These are phyloP conservation scores for Geosmithia morbida DNA, from an alignment of 2,329 filamentous ascomycete species.

Conservation along the genomic window DNA sequence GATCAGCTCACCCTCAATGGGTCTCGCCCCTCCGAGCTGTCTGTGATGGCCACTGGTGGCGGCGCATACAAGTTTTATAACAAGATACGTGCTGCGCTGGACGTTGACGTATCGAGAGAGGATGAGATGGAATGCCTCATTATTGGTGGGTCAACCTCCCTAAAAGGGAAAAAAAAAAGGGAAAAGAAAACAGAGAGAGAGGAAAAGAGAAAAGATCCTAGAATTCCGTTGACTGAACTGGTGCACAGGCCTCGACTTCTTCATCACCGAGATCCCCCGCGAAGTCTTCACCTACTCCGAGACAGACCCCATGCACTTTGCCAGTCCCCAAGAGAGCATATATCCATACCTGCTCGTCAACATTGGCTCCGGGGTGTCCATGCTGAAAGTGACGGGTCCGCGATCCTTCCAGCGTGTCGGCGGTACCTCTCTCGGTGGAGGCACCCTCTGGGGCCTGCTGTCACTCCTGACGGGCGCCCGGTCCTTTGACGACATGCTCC, in stretches of 20 bases:
- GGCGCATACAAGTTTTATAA: constrained; percentile 97
- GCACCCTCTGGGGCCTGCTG: constrained; percentile 93
- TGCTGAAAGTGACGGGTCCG: constrained; percentile 91
- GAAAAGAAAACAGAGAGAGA: no score
- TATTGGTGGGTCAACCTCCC: constrained; percentile 53
- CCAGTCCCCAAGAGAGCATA: constrained; percentile 60
- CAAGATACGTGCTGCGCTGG: constrained; percentile 67
- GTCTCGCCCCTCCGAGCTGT: constrained; percentile 55
- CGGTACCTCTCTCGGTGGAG: constrained; percentile 85
- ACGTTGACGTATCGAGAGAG: constrained; percentile 78
- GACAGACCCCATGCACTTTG: constrained; percentile 79
- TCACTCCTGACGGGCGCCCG: constrained; percentile 84
- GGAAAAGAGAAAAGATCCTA: not conserved
- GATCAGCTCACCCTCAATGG: constrained; percentile 65
- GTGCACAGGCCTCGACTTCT: constrained; percentile 77
- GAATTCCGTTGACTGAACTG: not conserved
- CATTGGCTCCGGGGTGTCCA: constrained; percentile 91
- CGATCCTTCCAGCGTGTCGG: constrained; percentile 80
- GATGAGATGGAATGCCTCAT: constrained; percentile 99
- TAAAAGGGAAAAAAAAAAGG: no score
- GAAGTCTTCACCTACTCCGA: constrained; percentile 97
- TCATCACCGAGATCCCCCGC: constrained; percentile 92
- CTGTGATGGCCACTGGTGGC: constrained; percentile 90
- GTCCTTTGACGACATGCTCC: constrained; percentile 96
- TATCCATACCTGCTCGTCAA: constrained; percentile 98